These are phyloP conservation scores for Leptographium flavum DNA, from an alignment of 2,329 filamentous ascomycete species.

Conservation along the genomic window DNA sequence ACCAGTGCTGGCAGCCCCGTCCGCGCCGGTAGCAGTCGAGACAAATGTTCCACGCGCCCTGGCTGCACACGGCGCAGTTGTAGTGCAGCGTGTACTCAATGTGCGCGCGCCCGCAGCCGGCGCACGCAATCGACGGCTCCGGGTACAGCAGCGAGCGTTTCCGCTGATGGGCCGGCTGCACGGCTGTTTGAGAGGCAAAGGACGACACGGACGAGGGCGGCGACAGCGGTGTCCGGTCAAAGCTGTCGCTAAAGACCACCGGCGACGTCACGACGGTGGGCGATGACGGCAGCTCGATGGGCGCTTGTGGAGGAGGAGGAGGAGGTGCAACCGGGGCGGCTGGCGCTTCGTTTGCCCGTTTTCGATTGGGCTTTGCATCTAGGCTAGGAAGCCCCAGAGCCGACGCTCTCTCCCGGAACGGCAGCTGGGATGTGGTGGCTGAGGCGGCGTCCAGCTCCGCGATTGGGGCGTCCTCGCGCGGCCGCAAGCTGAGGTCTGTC, in stretches of 20 bases:
- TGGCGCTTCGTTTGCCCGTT: no score
- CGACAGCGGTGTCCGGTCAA: neutral
- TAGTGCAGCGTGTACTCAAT: conserved; percentile 84
- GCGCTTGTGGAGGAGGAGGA: no score
- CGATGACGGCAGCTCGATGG: neutral
- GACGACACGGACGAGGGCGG: neutral
- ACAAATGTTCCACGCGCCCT: conserved; percentile 67
- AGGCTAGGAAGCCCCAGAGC: conserved; percentile 3
- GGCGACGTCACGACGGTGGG: neutral
- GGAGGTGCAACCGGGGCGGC: no score
- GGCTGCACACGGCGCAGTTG: conserved; percentile 57
- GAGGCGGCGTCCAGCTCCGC: conserved; percentile 17
- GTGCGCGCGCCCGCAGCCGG: conserved; percentile 51
- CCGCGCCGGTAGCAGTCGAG: conserved; percentile 63
- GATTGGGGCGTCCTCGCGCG: conserved; percentile 8
- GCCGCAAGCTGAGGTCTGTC: conserved; percentile 42
- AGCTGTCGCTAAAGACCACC: neutral
- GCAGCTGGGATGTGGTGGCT: conserved; percentile 18
- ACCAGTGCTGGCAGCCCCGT: conserved; percentile 74
- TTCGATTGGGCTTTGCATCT: neutral
- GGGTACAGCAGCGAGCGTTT: neutral
- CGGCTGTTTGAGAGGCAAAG: neutral
- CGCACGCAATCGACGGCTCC: conserved; percentile 60
- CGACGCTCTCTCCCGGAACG: conserved; percentile 21
- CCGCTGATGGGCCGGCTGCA: neutral